These are phyloP conservation scores for Cynanchum wilfordii DNA, from an alignment of 257 asterid genomes.

Conservation along the genomic window DNA sequence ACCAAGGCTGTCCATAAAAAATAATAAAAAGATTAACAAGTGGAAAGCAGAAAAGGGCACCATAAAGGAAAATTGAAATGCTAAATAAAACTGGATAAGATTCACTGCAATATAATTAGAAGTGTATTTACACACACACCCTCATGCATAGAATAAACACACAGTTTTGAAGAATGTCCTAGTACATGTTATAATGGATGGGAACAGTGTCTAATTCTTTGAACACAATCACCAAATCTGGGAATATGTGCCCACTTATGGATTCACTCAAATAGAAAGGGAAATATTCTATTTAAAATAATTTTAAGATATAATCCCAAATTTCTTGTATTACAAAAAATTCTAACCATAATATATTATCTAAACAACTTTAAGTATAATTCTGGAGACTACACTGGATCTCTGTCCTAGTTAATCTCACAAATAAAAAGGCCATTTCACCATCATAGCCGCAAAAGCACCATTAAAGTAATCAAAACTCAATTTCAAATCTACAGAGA, in stretches of 20 bases:
- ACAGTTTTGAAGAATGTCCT: background rate
- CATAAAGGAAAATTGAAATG: background rate
- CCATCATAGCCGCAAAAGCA: background rate
- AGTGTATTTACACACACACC: background rate
- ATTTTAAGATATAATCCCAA: background rate
- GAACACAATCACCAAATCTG: background rate
- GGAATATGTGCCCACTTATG: background rate
- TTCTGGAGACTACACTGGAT: background rate
- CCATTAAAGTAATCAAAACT: background rate
- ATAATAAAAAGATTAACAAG: slow-evolving; percentile 15
- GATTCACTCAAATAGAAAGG: background rate
- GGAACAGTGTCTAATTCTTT: background rate
- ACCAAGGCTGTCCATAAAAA: slow-evolving; percentile 55
- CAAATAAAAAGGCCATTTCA: background rate
- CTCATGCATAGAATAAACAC: background rate
- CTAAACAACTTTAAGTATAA: background rate
- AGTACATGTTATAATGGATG: background rate
- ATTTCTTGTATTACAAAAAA: background rate
- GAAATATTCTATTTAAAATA: background rate
- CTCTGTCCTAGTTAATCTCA: background rate
- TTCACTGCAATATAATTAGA: background rate
- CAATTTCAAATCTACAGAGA: background rate
- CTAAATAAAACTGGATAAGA: background rate
- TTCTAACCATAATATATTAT: background rate
- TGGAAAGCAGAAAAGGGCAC: slow-evolving; percentile 11